Evolutionary conservation across 495 filamentous ascomycete species (phyloP), one percentile per base, ranked within the genome.

Genomic region (Clohesyomyces aquaticus): DNA sequence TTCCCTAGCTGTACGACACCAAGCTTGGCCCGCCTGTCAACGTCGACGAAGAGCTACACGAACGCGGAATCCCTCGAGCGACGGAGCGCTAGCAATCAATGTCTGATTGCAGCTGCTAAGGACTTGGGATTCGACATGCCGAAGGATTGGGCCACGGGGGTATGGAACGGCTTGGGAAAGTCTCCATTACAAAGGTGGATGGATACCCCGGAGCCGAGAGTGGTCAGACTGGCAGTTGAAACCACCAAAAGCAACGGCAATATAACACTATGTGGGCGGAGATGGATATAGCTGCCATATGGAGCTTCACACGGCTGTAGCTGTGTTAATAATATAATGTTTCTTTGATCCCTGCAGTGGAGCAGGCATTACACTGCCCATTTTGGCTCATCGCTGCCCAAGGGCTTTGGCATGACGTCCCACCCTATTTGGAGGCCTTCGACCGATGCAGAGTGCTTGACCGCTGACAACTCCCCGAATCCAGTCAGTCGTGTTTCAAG

Each of bases 361-460:
- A 38, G 32, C 32, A 38, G 32, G 19, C 18, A 4, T 53, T 21
- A 53, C 2, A 29, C 6, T 12, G 48, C n/a, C 72, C 72, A 74
- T 51, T 29, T 19, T 1, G 70, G 19, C 22, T 67, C 43, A 58
- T 74, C 72, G 26, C 59, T 69, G 14, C 72, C 72, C 11, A 72
- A 48, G 12, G 67, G 59, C 50, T 63, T 69, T 12, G 72, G 59
- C 72, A 74, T 74, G 26, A 53, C 41, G 48, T 74, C 70, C 61
- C 64, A 74, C 2, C 70, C 68, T 0, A 53, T 22, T 19, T 55
- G 49, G 1, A 63, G 43, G 0, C 68, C 67, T 29, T 74, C 67
- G 18, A 74, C 56, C 0, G n/a, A 26, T 2, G 70, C 72, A 16
- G 70, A 38, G 47, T 72, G 68, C 28, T 53, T 71, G 18, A 74